These are phyloP conservation scores for Terfezia claveryi DNA, from an alignment of 495 filamentous ascomycete genomes.

Conservation along the genomic window DNA sequence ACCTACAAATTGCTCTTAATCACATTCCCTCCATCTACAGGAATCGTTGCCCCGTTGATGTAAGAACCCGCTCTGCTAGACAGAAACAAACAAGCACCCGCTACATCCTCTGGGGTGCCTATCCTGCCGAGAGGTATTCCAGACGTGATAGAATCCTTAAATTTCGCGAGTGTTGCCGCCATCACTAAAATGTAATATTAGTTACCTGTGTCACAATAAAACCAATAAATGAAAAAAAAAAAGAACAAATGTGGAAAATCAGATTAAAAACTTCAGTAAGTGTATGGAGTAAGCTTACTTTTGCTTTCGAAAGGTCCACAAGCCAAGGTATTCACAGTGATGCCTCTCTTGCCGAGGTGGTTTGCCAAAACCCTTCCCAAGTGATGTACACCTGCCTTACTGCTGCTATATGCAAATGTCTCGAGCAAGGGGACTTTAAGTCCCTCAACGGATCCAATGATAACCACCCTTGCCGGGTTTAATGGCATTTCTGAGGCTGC, in stretches of 20 bases:
- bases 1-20: slow-evolving; percentile 32
- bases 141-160: slow-evolving; percentile 37
- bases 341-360: slow-evolving; percentile 44
- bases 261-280: not conserved
- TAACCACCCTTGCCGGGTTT: slow-evolving; percentile 45
- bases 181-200: slow-evolving; percentile 28
- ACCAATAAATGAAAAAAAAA: too few relatives aligned
- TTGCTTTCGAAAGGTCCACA: slow-evolving; percentile 65
- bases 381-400: slow-evolving; percentile 55
- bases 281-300: slow-evolving; percentile 19
- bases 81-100: slow-evolving; percentile 55
- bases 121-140: slow-evolving; percentile 50
- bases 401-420: slow-evolving; percentile 54
- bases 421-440: slow-evolving; percentile 42
- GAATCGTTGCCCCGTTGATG: slow-evolving; percentile 56
- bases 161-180: slow-evolving; percentile 41
- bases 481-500: slow-evolving; percentile 17
- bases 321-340: slow-evolving; percentile 55
- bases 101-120: slow-evolving; percentile 48
- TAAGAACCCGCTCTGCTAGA: slow-evolving; percentile 47
- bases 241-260: too few relatives aligned
- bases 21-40: slow-evolving; percentile 44
- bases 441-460: slow-evolving; percentile 54
- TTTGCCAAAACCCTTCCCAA: slow-evolving; percentile 47
- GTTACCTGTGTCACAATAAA: not conserved